Base-by-base conservation (phyloP, 73 alveolate genomes). In the Paramecium pentaurelia region DNA sequence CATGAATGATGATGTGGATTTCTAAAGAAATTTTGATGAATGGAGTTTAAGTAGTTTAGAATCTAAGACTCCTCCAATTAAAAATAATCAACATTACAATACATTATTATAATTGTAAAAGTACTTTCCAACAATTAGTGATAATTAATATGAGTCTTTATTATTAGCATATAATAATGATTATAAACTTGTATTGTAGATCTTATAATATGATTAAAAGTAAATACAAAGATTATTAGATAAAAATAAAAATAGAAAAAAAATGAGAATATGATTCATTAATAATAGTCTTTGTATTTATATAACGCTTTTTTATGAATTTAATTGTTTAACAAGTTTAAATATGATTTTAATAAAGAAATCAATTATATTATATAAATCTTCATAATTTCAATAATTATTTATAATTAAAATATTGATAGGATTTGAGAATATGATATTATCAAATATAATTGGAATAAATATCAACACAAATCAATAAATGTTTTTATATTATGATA, bases 31-130 rank as follows among this genome's bases (percentile, higher is more conserved):
- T 28, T 64, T 64, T 28, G 84, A 64, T 28, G 84, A 64, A 14
- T 64, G 84, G 84, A 64, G 84, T 64, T 28, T 64, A 34, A 64
- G 84, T 32, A 64, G 84, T 28, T 64, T 64, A 64, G 84, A 64
- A 64, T 64, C 84, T 0, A 64, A 64, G 3, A 64, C 84, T 3
- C 84, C 84, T 9, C 84, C 84, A 25, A 64, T 64, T 12, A 64
- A 64, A 27, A 64, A 64, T 64, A 64, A 64, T 64, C 22, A 28
- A 28, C 84, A 64, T 42, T 64, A 64, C 25, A 64, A 64, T 27
- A 64, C 84, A 64, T 64, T 12, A 0, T 32, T 2, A 28, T 22
- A 64, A 64, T 64, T 64, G 6, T 34, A 64, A 64, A 64, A 64
- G 28, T 64, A 64, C 4, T 64, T 64, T 64, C 9, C 84, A 9